Evolutionary conservation across 2,329 filamentous ascomycete genomes (phyloP), one percentile per base, ranked within the genome.

Genomic region (Colletotrichum lupini): DNA sequence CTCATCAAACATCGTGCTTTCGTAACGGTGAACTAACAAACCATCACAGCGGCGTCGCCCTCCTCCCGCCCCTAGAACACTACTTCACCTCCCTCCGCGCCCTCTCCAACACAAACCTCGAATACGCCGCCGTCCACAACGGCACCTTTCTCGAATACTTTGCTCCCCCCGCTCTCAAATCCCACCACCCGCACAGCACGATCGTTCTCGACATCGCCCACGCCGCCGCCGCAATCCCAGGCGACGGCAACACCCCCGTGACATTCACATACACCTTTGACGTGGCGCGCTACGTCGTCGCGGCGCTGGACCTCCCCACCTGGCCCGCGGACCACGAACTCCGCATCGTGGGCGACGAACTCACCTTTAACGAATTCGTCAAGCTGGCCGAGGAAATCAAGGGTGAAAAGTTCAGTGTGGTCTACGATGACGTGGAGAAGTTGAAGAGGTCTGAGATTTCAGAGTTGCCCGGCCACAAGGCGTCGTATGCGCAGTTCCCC

Each of bases 211-310:
- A 89, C 76, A 81, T 88, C 16, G 66, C 76, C 5, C 81, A 81
- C 73, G 83, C 84, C 12, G 78, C 78, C 3, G 88, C 87, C 1
- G 85, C 83, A 14, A 84, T 89, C 30, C 87, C 88, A 0, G 87
- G 86, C 0, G 79, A 83, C 37, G 88, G 88, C 0, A 80, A 85
- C 26, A 80, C 78, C 11, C 77, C 78, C 4, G 80, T 87, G 24
- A 78, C 82, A 6, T 85, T 88, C 77, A 89, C 87, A 0, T 85
- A 88, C 75, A 86, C 83, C 3, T 79, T 79, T 6, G 88, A 90
- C 76, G 79, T 90, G 56, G 87, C 83, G 4, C 81, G 77, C 52
- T 88, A 86, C 68, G 81, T 88, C 14, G 82, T 81, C 22, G 81
- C 80, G 4, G 68, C 81, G 6, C 75, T 89, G 14, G 81, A 82